These are phyloP conservation scores for Sarcodon aspratus DNA, from an alignment of 768 basidiomycete genomes.

Conservation along the genomic window DNA sequence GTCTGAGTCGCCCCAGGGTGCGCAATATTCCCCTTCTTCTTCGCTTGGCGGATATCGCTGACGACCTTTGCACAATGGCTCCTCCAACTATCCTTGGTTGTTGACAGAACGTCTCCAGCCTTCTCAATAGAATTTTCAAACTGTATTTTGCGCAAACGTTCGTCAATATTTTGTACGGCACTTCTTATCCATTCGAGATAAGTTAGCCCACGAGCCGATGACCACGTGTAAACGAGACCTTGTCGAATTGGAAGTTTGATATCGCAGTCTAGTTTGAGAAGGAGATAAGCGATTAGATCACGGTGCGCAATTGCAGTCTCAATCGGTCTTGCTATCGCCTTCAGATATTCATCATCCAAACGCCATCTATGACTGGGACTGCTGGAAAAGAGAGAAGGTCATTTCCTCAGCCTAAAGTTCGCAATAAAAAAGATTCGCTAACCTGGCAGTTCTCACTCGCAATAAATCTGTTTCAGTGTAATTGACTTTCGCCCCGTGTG, in stretches of 20 bases:
- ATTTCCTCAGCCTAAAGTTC: slow-evolving; percentile 5
- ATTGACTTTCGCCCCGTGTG: slow-evolving; percentile 15
- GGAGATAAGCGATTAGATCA: slow-evolving; percentile 15
- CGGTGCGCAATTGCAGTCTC: slow-evolving; percentile 13
- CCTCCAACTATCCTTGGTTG: background rate
- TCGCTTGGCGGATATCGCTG: too few relatives aligned
- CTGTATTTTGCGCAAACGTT: background rate
- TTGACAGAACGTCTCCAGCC: too few relatives aligned
- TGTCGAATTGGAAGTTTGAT: slow-evolving; percentile 7
- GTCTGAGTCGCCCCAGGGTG: too few relatives aligned
- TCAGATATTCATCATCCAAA: background rate
- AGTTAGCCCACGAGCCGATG: too few relatives aligned
- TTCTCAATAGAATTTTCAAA: background rate
- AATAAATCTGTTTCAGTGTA: slow-evolving; percentile 15
- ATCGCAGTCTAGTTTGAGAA: slow-evolving; percentile 16
- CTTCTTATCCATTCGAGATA: slow-evolving; percentile 7
- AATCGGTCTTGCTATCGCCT: slow-evolving; percentile 9
- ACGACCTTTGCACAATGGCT: too few relatives aligned
- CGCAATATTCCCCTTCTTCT: too few relatives aligned
- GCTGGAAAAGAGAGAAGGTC: background rate
- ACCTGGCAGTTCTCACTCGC: slow-evolving; percentile 3
- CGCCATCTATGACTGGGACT: background rate
- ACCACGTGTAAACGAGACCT: background rate
- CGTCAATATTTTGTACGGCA: too few relatives aligned
- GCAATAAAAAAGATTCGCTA: too few relatives aligned